Evolutionary conservation across 805 yeast species (phyloP).

Genomic region (Grigorovia transvaalensis): DNA sequence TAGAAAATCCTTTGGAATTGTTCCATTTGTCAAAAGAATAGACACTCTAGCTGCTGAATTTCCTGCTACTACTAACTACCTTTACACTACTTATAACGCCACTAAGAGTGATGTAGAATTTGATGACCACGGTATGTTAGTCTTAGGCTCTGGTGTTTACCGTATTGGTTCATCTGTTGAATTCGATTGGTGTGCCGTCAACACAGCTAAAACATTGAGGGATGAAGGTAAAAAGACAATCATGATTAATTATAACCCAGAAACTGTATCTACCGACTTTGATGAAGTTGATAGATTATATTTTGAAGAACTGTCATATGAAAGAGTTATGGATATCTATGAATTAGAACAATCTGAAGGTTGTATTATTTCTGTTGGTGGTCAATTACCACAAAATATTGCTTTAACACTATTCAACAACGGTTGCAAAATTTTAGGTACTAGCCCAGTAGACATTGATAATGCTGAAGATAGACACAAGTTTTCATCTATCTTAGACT

Average conservation of each 20-base stretch:
- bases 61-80: slow-evolving; percentile 93
- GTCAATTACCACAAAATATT: slow-evolving; percentile 95
- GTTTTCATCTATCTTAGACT: slow-evolving; percentile 87
- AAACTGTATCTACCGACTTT: slow-evolving; percentile 95
- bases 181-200: slow-evolving; percentile 99
- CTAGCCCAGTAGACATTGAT: slow-evolving; percentile 89
- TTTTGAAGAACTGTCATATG: slow-evolving; percentile 90
- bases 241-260: slow-evolving; percentile 97
- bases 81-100: slow-evolving; percentile 94
- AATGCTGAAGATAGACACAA: slow-evolving; percentile 98
- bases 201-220: slow-evolving; percentile 90
- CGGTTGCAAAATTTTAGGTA: slow-evolving; percentile 86
- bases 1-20: slow-evolving; percentile 69
- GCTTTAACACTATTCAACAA: slow-evolving; percentile 71
- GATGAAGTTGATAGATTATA: slow-evolving; percentile 97
- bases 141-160: slow-evolving; percentile 97
- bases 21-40: slow-evolving; percentile 92
- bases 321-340: slow-evolving; percentile 94
- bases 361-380: slow-evolving; percentile 94
- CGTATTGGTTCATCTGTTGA: slow-evolving; percentile 97
- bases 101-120: slow-evolving; percentile 73
- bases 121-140: slow-evolving; percentile 86
- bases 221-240: slow-evolving; percentile 79
- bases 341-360: slow-evolving; percentile 86
- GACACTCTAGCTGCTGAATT: slow-evolving; percentile 98